A percentile compares a stretch with the other conserved stretches of the same genome.
Evolutionary conservation across 768 basidiomycete genomes (phyloP).

Genomic region (Tubosaeta brunneosetosa): DNA sequence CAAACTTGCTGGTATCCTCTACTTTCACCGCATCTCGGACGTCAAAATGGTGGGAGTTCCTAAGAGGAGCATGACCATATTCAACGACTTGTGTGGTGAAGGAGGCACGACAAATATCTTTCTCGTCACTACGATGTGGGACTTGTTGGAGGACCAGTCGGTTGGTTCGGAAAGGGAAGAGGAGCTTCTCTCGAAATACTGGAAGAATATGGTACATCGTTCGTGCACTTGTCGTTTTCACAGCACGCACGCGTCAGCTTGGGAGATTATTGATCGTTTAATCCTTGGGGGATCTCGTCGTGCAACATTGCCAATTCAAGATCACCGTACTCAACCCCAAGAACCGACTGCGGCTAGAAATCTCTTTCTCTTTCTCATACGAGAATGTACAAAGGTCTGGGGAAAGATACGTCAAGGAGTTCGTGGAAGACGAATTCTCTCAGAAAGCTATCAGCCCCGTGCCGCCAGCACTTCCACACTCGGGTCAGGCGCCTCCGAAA

Average conservation of each 20-base stretch:
- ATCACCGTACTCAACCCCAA: slow-evolving; percentile 1
- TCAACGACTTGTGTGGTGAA: slow-evolving; percentile 10
- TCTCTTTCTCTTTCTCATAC: slow-evolving; percentile 4
- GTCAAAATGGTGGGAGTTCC: neutral
- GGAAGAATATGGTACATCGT: slow-evolving; percentile 12
- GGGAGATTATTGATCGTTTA: slow-evolving; percentile 7
- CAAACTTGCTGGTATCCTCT: slow-evolving; percentile 12
- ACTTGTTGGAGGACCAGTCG: neutral
- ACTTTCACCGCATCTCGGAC: slow-evolving; percentile 13
- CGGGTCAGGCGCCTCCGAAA: neutral
- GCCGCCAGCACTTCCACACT: neutral
- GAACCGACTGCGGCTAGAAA: slow-evolving; percentile 15
- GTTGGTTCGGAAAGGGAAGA: slow-evolving; percentile 10
- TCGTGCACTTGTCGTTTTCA: slow-evolving; percentile 9
- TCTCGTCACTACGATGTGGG: slow-evolving; percentile 21
- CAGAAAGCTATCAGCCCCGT: no score
- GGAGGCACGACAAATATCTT: slow-evolving; percentile 10
- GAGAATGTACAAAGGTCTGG: slow-evolving; percentile 10
- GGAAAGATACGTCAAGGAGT: neutral
- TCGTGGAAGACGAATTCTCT: neutral
- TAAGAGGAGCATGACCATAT: slow-evolving; percentile 4
- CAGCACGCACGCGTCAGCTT: slow-evolving; percentile 11
- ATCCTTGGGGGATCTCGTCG: neutral
- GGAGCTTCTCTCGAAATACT: slow-evolving; percentile 10
- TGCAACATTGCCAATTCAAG: slow-evolving; percentile 12